Evolutionary conservation across 2,329 filamentous ascomycete species (phyloP).

Genomic region (Dissoconium aciculare): DNA sequence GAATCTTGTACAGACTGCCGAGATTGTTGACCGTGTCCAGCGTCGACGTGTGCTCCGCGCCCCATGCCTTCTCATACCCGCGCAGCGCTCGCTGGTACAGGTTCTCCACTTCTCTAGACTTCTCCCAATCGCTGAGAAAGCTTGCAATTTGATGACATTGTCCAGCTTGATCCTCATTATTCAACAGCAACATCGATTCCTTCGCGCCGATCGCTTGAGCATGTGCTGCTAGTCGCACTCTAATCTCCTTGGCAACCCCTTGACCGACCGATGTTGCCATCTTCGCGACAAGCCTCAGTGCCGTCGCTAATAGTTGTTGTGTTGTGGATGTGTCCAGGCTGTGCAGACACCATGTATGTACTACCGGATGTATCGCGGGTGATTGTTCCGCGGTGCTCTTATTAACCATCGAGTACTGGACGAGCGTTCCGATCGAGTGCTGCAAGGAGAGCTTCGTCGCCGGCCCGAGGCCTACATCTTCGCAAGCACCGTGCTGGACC

Average conservation of each 20-base stretch:
- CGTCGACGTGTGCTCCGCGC: too few species aligned
- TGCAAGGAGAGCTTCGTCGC: background rate
- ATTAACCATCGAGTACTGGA: background rate
- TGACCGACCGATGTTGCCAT: background rate
- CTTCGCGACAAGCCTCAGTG: background rate
- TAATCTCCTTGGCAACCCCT: background rate
- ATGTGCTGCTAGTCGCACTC: background rate
- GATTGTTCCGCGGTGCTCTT: background rate
- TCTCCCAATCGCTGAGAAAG: too few species aligned
- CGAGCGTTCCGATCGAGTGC: background rate
- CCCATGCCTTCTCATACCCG: too few species aligned
- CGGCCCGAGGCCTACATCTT: background rate
- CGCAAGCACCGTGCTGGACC: background rate
- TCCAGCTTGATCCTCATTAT: too few species aligned
- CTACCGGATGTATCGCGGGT: background rate
- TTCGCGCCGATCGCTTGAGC: background rate
- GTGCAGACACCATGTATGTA: conserved; percentile 1
- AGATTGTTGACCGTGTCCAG: too few species aligned
- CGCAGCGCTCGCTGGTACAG: too few species aligned
- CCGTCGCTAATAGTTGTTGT: background rate
- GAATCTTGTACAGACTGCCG: too few species aligned
- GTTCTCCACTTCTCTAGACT: too few species aligned
- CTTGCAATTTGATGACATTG: too few species aligned
- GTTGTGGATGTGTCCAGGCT: background rate
- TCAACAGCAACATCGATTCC: background rate